Evolutionary conservation across 176 grass and related monocot genomes (phyloP).

Genomic region (Lolium multiflorum): DNA sequence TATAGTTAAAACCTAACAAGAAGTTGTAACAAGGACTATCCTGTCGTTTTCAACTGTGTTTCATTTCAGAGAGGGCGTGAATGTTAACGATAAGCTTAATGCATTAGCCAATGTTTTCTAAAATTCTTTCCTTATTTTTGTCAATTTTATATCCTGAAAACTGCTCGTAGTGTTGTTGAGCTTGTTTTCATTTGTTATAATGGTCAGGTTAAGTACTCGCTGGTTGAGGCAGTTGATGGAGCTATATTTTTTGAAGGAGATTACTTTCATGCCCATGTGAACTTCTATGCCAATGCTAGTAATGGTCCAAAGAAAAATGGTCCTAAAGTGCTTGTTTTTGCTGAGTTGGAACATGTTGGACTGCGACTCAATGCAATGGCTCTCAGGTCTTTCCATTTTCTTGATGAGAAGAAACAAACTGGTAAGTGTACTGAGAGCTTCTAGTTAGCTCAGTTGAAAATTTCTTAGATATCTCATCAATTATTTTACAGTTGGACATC

Average conservation of each 20-base stretch:
- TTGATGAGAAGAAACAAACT: not conserved
- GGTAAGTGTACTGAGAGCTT: not conserved
- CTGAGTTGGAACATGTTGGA: conserved; percentile 9
- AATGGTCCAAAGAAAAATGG: not conserved
- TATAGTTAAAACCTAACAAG: not conserved
- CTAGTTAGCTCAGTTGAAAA: not conserved
- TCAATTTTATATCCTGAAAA: not conserved
- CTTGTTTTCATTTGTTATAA: not conserved
- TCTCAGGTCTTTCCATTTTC: not conserved
- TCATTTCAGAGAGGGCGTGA: not conserved
- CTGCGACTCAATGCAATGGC: not conserved
- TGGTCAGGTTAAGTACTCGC: not conserved
- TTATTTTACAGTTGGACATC: not conserved
- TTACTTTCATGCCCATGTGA: not conserved
- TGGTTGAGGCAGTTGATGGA: conserved; percentile 10
- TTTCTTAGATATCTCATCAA: not conserved
- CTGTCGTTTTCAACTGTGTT: not conserved
- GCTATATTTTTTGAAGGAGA: not conserved
- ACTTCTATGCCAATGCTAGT: not conserved
- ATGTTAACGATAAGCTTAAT: not conserved
- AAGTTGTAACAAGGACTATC: not conserved
- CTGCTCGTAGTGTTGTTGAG: not conserved
- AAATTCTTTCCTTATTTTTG: not conserved
- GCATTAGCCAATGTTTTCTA: not conserved
- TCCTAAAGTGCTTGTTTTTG: conserved; percentile 7